Conservation (phyloP, 306 rosid genomes). For the Dalbergia cochinchinensis region DNA sequence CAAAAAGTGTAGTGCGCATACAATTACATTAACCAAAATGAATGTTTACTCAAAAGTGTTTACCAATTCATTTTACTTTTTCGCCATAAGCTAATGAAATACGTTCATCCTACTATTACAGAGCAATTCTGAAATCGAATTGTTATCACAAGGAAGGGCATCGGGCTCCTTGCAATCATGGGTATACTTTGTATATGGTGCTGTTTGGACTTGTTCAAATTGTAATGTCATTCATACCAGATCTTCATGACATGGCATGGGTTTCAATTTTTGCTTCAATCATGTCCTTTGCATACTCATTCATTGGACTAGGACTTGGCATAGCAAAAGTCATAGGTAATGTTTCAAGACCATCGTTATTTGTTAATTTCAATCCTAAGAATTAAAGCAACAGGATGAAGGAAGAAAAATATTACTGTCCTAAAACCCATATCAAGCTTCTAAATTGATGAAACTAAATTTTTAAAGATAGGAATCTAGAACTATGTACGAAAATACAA, state of each 20-base stretch:
- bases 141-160: slow-evolving; percentile 78
- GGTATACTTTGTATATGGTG: slow-evolving; percentile 54
- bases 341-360: not conserved
- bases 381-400: not conserved
- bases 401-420: not conserved
- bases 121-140: slow-evolving; percentile 67
- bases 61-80: not conserved
- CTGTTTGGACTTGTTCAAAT: slow-evolving; percentile 67
- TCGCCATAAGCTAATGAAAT: not conserved
- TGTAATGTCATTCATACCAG: slow-evolving; percentile 74
- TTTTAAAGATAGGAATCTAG: not conserved
- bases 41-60: not conserved
- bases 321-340: slow-evolving; percentile 59
- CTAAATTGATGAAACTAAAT: not conserved
- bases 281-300: slow-evolving; percentile 73
- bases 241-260: slow-evolving; percentile 75
- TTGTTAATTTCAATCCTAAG: not conserved
- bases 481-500: not conserved
- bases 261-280: slow-evolving; percentile 67
- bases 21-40: too few species aligned
- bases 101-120: slow-evolving; percentile 31
- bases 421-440: not conserved
- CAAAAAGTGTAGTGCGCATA: too few species aligned
- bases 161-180: slow-evolving; percentile 59
- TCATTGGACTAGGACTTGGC: slow-evolving; percentile 74